phyloP scores from a whole-genome alignment of 2,329 filamentous ascomycete species.

The Graphium sp. region DNA sequence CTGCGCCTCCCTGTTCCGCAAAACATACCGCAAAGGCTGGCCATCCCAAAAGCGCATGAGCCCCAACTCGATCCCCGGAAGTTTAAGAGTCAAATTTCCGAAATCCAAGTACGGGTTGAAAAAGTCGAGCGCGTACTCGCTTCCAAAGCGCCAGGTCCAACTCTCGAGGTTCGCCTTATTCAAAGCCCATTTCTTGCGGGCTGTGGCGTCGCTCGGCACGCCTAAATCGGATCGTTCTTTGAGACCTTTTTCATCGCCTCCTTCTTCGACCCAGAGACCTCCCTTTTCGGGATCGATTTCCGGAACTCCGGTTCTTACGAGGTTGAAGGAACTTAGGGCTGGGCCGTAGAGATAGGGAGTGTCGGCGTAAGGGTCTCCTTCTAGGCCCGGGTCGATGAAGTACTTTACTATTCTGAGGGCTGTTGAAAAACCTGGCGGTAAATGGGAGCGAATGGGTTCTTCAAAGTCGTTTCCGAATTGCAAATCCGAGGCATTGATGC shows the following conservation, averaged over 20 bases:
- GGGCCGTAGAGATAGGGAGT: slow-evolving; percentile 75
- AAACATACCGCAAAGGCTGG: slow-evolving; percentile 65
- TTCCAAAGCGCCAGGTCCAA: slow-evolving; percentile 37
- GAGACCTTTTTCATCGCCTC: slow-evolving; percentile 40
- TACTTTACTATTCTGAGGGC: slow-evolving; percentile 76
- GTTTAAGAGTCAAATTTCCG: slow-evolving; percentile 47
- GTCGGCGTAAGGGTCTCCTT: slow-evolving; percentile 81
- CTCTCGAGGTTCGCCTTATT: slow-evolving; percentile 26
- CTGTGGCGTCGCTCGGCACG: slow-evolving; percentile 33
- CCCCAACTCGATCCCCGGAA: slow-evolving; percentile 57
- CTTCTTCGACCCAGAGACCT: slow-evolving; percentile 46
- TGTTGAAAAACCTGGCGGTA: slow-evolving; percentile 74
- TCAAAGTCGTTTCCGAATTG: slow-evolving; percentile 96
- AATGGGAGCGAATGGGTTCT: slow-evolving; percentile 65
- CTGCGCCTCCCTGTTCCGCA: slow-evolving; percentile 62
- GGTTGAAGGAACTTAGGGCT: slow-evolving; percentile 65
- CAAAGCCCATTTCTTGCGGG: slow-evolving; percentile 43
- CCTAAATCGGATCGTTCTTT: slow-evolving; percentile 25
- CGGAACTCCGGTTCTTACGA: slow-evolving; percentile 46
- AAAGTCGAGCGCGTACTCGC: slow-evolving; percentile 46
- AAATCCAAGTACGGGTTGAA: slow-evolving; percentile 91
- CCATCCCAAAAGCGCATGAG: slow-evolving; percentile 72
- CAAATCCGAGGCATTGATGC: slow-evolving; percentile 53
- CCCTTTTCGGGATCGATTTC: slow-evolving; percentile 27
- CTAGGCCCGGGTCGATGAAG: slow-evolving; percentile 80